These are phyloP conservation scores for Trypanosoma caninum DNA, from an alignment of 208 protist genomes.

Conservation along the genomic window DNA sequence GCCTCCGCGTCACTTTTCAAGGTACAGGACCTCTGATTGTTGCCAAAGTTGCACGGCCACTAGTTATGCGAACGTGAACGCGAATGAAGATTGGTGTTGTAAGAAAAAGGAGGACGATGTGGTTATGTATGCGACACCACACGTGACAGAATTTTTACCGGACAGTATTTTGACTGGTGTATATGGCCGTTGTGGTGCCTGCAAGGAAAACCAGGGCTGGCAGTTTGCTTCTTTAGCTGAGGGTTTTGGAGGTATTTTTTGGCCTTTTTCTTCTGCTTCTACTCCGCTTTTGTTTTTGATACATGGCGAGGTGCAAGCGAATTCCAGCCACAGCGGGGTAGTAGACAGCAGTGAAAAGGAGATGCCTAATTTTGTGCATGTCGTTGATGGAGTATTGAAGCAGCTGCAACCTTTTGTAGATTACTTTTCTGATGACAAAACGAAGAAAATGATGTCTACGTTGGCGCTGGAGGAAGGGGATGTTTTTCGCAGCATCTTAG, in stretches of 20 bases:
- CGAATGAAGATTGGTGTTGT: background rate
- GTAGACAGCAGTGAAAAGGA: background rate
- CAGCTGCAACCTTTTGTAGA: background rate
- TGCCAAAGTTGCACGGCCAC: too few relatives aligned
- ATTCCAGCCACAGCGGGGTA: background rate
- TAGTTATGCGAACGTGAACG: too few relatives aligned
- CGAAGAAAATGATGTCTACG: background rate
- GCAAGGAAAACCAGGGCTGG: too few relatives aligned
- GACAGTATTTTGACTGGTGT: too few relatives aligned
- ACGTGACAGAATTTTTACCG: background rate
- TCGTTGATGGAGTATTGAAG: background rate
- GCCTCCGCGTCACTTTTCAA: background rate
- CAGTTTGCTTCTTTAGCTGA: background rate
- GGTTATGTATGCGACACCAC: background rate
- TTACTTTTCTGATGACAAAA: background rate
- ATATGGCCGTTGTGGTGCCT: too few relatives aligned
- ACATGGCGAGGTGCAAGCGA: background rate
- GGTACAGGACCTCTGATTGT: too few relatives aligned
- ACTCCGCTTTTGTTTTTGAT: conserved; percentile 23
- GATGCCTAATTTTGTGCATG: background rate
- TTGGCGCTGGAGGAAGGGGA: background rate
- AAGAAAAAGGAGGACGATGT: background rate
- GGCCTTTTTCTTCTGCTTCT: background rate
- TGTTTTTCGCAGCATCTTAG: too few relatives aligned
- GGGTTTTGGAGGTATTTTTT: background rate